phyloP scores from a whole-genome alignment of 1,139 yeast genomes.

The Yamadazyma atlantica region DNA sequence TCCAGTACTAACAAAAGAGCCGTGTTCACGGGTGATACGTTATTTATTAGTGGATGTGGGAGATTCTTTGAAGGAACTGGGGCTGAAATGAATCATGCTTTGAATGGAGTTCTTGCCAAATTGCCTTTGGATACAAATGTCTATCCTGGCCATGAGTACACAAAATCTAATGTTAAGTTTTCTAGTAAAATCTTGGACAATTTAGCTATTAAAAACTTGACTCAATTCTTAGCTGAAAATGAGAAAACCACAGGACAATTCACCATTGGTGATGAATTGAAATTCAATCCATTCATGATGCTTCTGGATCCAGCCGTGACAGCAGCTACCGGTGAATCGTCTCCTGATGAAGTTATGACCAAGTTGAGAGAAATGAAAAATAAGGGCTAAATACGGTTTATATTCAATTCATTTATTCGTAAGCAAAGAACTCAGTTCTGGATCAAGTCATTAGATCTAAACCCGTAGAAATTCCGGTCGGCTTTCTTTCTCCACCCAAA shows the following conservation, averaged over 20 bases:
- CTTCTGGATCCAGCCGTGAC: conserved; percentile 57
- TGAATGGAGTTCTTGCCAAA: conserved; percentile 55
- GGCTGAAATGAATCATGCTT: conserved; percentile 70
- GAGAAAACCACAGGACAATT: conserved; percentile 82
- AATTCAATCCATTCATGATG: conserved; percentile 89
- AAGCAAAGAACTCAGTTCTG: not conserved
- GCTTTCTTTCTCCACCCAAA: conserved; percentile 29
- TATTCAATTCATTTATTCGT: not conserved
- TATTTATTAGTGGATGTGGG: conserved; percentile 94
- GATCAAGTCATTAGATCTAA: conserved; percentile 1
- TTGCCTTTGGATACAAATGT: conserved; percentile 72
- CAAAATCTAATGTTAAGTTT: conserved; percentile 76
- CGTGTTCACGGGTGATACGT: conserved; percentile 93
- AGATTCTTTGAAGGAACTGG: conserved; percentile 93
- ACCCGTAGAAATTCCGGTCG: conserved; percentile 39
- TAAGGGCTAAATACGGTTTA: conserved; percentile 20
- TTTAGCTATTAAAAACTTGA: conserved; percentile 56
- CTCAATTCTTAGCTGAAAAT: conserved; percentile 46
- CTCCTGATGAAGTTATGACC: conserved; percentile 59
- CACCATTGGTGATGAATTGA: conserved; percentile 80
- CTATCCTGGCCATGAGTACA: conserved; percentile 95
- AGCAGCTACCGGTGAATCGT: conserved; percentile 38
- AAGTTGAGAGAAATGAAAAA: conserved; percentile 72
- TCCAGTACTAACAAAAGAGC: conserved; percentile 58
- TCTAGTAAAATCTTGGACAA: conserved; percentile 61